Evolutionary conservation across 2,329 filamentous ascomycete genomes (phyloP).

Genomic region (Colletotrichum lini): DNA sequence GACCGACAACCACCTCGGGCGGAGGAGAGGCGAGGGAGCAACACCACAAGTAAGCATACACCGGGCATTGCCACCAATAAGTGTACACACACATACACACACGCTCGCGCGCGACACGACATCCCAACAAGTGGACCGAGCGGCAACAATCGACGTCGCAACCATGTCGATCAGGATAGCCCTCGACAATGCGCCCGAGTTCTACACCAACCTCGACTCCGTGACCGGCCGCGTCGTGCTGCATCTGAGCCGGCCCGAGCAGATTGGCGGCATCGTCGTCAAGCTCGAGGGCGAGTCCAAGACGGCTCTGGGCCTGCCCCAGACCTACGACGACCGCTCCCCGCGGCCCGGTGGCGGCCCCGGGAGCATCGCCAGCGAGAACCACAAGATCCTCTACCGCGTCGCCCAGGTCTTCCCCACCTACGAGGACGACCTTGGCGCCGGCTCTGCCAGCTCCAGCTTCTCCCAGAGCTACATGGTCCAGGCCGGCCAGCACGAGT

Average conservation of each 20-base stretch:
- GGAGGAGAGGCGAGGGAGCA: background rate
- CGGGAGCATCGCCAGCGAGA: constrained; percentile 67
- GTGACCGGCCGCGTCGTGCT: constrained; percentile 75
- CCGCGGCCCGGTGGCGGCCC: constrained; percentile 55
- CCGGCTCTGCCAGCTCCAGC: constrained; percentile 54
- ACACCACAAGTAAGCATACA: background rate
- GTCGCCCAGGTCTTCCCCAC: constrained; percentile 81
- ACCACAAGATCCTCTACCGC: constrained; percentile 82
- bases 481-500: constrained; percentile 79
- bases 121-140: constrained; percentile 33
- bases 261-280: constrained; percentile 80
- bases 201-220: constrained; percentile 85
- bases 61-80: background rate
- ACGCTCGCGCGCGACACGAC: background rate
- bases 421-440: constrained; percentile 58
- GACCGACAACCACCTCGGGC: constrained; percentile 12
- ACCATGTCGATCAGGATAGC: constrained; percentile 77
- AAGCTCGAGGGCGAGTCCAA: constrained; percentile 87
- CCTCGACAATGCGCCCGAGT: constrained; percentile 76
- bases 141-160: constrained; percentile 43
- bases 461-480: constrained; percentile 67
- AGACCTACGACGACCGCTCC: constrained; percentile 54
- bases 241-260: constrained; percentile 74
- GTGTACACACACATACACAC: background rate
- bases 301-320: constrained; percentile 72